Percentiles rank a stretch among this genome's conserved stretches.
These are phyloP conservation scores for Colletotrichum eleusines DNA, from an alignment of 2,329 filamentous ascomycete genomes.

Conservation along the genomic window DNA sequence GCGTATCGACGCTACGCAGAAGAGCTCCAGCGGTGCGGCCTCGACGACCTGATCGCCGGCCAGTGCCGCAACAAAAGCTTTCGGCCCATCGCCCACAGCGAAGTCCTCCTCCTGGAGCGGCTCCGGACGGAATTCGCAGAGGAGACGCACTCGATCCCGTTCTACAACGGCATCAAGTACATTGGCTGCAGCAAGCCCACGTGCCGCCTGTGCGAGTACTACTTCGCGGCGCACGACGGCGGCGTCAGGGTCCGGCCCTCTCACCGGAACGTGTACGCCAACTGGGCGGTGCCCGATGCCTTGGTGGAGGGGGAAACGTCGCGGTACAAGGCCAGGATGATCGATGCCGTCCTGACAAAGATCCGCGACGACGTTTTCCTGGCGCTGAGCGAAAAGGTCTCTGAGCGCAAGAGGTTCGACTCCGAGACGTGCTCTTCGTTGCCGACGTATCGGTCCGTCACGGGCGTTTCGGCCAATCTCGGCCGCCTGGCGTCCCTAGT, in stretches of 20 bases:
- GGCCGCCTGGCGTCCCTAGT: background rate
- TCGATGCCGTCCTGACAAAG: conserved; percentile 17
- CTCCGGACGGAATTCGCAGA: conserved; percentile 5
- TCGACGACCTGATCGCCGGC: background rate
- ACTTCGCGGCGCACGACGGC: conserved; percentile 38
- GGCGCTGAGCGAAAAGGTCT: conserved; percentile 26
- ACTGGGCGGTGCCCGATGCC: conserved; percentile 40
- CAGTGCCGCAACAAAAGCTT: conserved; percentile 11
- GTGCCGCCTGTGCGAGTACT: conserved; percentile 44
- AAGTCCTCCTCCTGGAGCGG: conserved; percentile 39
- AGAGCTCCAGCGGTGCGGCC: background rate
- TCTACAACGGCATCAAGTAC: conserved; percentile 41
- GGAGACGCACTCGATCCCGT: conserved; percentile 4
- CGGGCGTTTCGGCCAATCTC: background rate
- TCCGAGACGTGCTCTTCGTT: conserved; percentile 13
- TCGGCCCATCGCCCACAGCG: conserved; percentile 39
- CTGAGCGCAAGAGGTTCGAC: conserved; percentile 26
- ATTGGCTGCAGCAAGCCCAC: conserved; percentile 45
- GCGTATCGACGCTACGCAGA: conserved; percentile 4
- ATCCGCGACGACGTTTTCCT: conserved; percentile 21
- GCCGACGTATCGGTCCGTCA: conserved; percentile 6
- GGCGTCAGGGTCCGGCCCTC: conserved; percentile 37
- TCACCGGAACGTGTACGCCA: conserved; percentile 42
- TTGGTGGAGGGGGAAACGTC: conserved; percentile 1
- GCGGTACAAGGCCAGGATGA: background rate